Percentiles rank a stretch among this genome's conserved stretches.
Conservation (phyloP, 164 flowering plant species). For the Umbellularia californica region DNA sequence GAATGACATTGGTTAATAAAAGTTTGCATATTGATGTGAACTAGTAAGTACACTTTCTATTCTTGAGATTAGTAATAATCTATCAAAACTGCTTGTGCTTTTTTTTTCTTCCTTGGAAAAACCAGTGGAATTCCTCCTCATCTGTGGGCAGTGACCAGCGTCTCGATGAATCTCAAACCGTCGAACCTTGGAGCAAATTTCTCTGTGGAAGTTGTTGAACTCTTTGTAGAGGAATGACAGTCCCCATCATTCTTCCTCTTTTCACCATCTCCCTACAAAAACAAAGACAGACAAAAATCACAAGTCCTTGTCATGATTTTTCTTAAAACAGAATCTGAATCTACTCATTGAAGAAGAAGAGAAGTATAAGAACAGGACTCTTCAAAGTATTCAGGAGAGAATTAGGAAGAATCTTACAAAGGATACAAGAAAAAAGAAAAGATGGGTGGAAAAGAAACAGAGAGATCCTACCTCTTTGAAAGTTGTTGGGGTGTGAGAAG, state of each 20-base stretch:
- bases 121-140: constrained; percentile 2
- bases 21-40: no score
- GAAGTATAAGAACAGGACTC: neutral
- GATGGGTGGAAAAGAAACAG: neutral
- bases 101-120: no score
- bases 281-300: neutral
- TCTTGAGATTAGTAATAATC: no score
- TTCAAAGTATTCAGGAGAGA: neutral
- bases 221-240: neutral
- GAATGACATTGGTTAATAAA: no score
- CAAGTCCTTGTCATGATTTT: no score
- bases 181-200: constrained; percentile 31
- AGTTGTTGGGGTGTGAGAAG: constrained; percentile 5
- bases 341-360: neutral
- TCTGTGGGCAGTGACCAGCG: constrained; percentile 35
- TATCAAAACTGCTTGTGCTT: no score
- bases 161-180: constrained; percentile 36
- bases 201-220: constrained; percentile 4
- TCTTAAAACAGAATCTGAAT: neutral
- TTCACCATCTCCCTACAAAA: neutral
- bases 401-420: no score
- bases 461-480: constrained; percentile 4
- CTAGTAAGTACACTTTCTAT: no score
- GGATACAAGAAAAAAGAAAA: neutral
- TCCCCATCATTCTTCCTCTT: constrained; percentile 1